These are phyloP conservation scores for Rosa lucieae DNA, from an alignment of 306 rosid species.

Conservation along the genomic window DNA sequence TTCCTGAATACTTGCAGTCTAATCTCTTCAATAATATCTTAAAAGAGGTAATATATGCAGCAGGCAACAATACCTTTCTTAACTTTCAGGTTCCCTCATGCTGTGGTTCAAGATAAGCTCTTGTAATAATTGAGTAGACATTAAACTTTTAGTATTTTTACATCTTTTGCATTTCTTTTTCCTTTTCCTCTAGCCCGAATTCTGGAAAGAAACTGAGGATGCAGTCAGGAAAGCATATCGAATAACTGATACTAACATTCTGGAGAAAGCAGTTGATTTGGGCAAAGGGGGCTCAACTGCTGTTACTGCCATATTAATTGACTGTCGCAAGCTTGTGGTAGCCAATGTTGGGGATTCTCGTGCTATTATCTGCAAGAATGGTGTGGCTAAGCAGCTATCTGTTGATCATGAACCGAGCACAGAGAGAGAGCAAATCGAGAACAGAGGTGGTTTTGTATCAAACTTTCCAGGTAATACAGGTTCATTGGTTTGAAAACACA, in stretches of 20 bases:
- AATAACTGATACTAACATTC: conserved; percentile 67
- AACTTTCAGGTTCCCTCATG: not conserved
- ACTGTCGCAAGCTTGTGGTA: conserved; percentile 72
- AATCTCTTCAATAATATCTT: conserved; percentile 79
- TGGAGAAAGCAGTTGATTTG: conserved; percentile 66
- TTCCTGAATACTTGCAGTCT: conserved; percentile 67
- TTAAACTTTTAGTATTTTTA: conserved; percentile 1
- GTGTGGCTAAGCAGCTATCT: conserved; percentile 69
- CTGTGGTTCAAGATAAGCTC: not conserved
- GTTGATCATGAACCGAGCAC: conserved; percentile 83
- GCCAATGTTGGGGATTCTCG: conserved; percentile 96
- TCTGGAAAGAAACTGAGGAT: conserved; percentile 65
- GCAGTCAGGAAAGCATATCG: conserved; percentile 76
- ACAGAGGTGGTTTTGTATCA: conserved; percentile 92
- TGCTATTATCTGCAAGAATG: conserved; percentile 69
- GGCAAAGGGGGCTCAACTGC: conserved; percentile 98
- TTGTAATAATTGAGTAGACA: not conserved
- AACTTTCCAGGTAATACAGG: conserved; percentile 75
- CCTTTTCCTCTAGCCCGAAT: conserved; percentile 53
- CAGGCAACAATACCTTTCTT: not conserved
- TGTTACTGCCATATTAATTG: conserved; percentile 87
- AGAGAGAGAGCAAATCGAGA: conserved; percentile 62
- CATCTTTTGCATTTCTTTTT: conserved; percentile 1
- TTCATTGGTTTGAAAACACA: not conserved
- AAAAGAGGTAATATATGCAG: conserved; percentile 56